A percentile compares a stretch with the other conserved stretches of the same genome.
Conservation (phyloP, 768 basidiomycete species). For the Lactarius vividus region DNA sequence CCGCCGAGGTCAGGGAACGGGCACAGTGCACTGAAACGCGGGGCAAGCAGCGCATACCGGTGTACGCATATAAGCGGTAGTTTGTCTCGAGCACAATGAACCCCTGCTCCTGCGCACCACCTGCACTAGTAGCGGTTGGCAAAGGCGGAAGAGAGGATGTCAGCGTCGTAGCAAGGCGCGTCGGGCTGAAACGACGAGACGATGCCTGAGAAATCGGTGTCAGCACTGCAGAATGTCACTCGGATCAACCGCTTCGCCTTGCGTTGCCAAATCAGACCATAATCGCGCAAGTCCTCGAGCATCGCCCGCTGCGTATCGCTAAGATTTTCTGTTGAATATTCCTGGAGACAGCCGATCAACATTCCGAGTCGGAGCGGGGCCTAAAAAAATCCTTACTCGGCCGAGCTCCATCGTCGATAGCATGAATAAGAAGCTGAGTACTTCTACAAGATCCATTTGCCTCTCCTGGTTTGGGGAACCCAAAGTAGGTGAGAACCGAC, state of each 20-base stretch:
- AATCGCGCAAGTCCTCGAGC: constrained; percentile 89
- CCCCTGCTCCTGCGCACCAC: constrained; percentile 66
- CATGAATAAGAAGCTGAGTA: constrained; percentile 94
- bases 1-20: constrained; percentile 17
- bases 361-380: constrained; percentile 18
- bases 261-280: constrained; percentile 89
- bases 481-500: neutral
- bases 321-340: constrained; percentile 83
- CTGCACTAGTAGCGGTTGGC: constrained; percentile 56
- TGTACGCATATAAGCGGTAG: constrained; percentile 97
- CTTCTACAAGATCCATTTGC: constrained; percentile 89
- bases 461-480: constrained; percentile 55
- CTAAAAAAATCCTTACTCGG: constrained; percentile 49
- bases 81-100: constrained; percentile 98
- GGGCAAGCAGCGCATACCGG: constrained; percentile 51
- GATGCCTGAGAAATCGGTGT: constrained; percentile 46
- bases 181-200: constrained; percentile 86
- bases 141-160: constrained; percentile 86
- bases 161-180: constrained; percentile 89
- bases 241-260: constrained; percentile 43
- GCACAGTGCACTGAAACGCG: neutral
- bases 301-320: constrained; percentile 80
- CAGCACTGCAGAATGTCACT: neutral
- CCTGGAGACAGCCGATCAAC: constrained; percentile 45
- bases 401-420: constrained; percentile 95